phyloP scores from a whole-genome alignment of 2,329 filamentous ascomycete genomes.

The Monilinia vaccinii-corymbosi region DNA sequence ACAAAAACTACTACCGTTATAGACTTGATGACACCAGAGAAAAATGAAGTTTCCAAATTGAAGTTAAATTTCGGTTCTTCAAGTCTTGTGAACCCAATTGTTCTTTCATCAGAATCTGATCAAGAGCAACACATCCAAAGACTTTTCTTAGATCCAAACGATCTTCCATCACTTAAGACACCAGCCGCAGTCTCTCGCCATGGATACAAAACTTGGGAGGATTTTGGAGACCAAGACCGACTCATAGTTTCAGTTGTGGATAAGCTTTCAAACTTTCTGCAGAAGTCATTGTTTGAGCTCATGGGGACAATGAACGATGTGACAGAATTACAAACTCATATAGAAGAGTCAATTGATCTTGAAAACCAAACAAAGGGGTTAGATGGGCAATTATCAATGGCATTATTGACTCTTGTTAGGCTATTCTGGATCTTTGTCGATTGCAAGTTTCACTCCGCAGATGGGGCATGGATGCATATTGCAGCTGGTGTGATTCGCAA shows the following conservation, averaged over 20 bases:
- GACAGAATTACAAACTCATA: neutral
- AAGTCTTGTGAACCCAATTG: constrained; percentile 9
- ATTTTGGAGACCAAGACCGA: constrained; percentile 27
- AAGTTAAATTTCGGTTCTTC: neutral
- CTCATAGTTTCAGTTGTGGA: constrained; percentile 33
- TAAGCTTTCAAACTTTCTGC: neutral
- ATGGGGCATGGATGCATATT: neutral
- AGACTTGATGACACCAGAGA: neutral
- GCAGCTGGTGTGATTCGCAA: neutral
- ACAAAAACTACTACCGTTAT: neutral
- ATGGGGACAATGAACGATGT: constrained; percentile 6
- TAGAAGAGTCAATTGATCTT: neutral
- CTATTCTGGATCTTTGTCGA: constrained; percentile 28
- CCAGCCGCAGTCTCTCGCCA: constrained; percentile 20
- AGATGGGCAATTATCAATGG: constrained; percentile 8
- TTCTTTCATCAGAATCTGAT: constrained; percentile 13
- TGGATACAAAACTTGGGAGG: constrained; percentile 16
- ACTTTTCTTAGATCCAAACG: constrained; percentile 7
- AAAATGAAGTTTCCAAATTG: neutral
- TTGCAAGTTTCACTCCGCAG: constrained; percentile 16
- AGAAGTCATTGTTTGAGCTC: constrained; percentile 9
- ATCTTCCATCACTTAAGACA: constrained; percentile 19
- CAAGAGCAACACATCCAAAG: constrained; percentile 2
- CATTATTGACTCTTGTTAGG: constrained; percentile 17
- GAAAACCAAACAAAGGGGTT: constrained; percentile 11